These are phyloP conservation scores for Calonectria multiphialidica DNA, from an alignment of 2,329 filamentous ascomycete species.

Conservation along the genomic window DNA sequence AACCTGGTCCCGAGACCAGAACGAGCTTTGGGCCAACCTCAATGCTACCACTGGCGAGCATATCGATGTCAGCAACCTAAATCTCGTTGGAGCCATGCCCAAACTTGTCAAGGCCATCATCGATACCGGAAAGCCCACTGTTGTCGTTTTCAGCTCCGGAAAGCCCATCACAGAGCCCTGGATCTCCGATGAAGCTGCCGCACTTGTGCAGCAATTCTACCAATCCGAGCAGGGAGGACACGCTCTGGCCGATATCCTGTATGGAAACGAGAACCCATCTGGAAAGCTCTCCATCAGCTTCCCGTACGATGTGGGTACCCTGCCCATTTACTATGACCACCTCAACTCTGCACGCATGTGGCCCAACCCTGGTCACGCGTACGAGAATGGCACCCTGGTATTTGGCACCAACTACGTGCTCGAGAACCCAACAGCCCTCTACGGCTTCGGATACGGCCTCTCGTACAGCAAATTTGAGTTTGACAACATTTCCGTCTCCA, in stretches of 20 bases:
- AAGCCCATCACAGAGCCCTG: slow-evolving; percentile 81
- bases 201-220: slow-evolving; percentile 81
- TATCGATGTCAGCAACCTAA: slow-evolving; percentile 73
- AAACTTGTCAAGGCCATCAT: slow-evolving; percentile 76
- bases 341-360: slow-evolving; percentile 72
- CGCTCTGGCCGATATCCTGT: slow-evolving; percentile 75
- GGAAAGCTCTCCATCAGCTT: slow-evolving; percentile 77
- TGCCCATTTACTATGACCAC: slow-evolving; percentile 80
- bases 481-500: slow-evolving; percentile 63
- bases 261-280: slow-evolving; percentile 73
- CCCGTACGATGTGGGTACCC: slow-evolving; percentile 74
- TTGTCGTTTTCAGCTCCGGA: slow-evolving; percentile 76
- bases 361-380: slow-evolving; percentile 64
- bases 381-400: slow-evolving; percentile 69
- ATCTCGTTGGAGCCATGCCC: slow-evolving; percentile 78
- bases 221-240: slow-evolving; percentile 77
- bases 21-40: slow-evolving; percentile 76
- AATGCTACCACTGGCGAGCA: slow-evolving; percentile 84
- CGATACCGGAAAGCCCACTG: slow-evolving; percentile 74
- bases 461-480: slow-evolving; percentile 76
- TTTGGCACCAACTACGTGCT: slow-evolving; percentile 77
- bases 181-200: slow-evolving; percentile 74
- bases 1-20: slow-evolving; percentile 81
- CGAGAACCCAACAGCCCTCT: slow-evolving; percentile 69
- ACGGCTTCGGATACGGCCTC: slow-evolving; percentile 75